Evolutionary conservation across 2,329 filamentous ascomycete species (phyloP).

Genomic region (Aspergillus vadensis): DNA sequence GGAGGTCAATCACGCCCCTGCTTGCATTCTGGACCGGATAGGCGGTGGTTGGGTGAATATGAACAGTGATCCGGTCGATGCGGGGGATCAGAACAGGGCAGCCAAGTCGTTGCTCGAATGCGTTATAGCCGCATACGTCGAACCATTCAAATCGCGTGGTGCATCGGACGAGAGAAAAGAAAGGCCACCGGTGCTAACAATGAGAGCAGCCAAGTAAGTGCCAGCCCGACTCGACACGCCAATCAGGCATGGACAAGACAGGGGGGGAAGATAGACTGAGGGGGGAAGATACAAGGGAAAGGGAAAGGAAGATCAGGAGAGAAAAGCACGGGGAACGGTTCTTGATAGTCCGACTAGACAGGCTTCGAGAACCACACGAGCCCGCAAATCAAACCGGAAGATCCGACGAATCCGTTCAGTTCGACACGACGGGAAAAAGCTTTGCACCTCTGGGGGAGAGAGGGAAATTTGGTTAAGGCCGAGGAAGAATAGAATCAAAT

Average conservation of each 20-base stretch:
- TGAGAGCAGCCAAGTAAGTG: not conserved
- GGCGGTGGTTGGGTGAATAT: not conserved
- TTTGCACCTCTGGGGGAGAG: not conserved
- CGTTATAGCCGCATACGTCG: constrained; percentile 2
- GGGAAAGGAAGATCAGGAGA: not conserved
- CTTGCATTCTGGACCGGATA: constrained; percentile 20
- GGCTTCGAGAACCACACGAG: not conserved
- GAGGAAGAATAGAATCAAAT: not conserved
- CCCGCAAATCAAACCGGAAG: not conserved
- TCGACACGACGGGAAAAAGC: not conserved
- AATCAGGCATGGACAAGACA: constrained; percentile 1
- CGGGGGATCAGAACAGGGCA: not conserved
- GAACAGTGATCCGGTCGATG: not conserved
- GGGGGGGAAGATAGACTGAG: not conserved
- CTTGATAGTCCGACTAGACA: not conserved
- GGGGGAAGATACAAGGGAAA: not conserved
- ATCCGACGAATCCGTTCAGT: not conserved
- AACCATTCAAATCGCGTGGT: not conserved
- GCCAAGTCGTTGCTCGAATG: not conserved
- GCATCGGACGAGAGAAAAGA: not conserved
- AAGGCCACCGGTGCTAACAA: not conserved
- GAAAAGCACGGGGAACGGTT: constrained; percentile 2
- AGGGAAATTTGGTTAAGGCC: not conserved
- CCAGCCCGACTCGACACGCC: not conserved
- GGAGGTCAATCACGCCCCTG: constrained; percentile 13